Percentiles rank a stretch among this genome's conserved stretches.
Evolutionary conservation across 2,329 filamentous ascomycete species (phyloP).

Genomic region (Neonectria hederae): DNA sequence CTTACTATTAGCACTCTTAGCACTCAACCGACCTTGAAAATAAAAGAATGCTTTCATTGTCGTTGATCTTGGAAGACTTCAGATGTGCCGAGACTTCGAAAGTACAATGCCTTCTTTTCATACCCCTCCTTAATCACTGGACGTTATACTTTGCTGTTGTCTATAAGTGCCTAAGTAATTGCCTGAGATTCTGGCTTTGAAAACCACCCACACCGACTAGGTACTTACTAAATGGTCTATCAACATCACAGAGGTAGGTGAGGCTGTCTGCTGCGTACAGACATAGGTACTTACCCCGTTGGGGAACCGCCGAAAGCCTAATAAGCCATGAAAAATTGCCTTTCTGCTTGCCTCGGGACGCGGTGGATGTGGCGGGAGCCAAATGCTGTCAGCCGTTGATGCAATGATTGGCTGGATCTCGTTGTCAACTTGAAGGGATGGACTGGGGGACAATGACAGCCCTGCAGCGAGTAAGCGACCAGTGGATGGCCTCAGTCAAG

Average conservation of each 20-base stretch:
- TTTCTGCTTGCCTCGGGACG: neutral
- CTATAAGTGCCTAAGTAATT: too few species aligned
- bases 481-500: conserved; percentile 17
- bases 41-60: too few species aligned
- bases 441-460: neutral
- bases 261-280: neutral
- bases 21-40: too few species aligned
- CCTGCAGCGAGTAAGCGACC: neutral
- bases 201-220: neutral
- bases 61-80: too few species aligned
- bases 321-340: neutral
- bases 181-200: too few species aligned
- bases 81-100: too few species aligned
- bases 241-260: neutral
- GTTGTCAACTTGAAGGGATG: neutral
- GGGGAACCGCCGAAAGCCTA: neutral
- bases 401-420: neutral
- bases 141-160: too few species aligned
- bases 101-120: too few species aligned
- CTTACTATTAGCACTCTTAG: too few species aligned
- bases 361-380: neutral
- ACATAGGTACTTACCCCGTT: neutral
- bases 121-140: too few species aligned
- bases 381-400: neutral
- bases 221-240: too few species aligned